Evolutionary conservation across 2,329 filamentous ascomycete genomes (phyloP).

Genomic region (Biscogniauxia mediterranea): DNA sequence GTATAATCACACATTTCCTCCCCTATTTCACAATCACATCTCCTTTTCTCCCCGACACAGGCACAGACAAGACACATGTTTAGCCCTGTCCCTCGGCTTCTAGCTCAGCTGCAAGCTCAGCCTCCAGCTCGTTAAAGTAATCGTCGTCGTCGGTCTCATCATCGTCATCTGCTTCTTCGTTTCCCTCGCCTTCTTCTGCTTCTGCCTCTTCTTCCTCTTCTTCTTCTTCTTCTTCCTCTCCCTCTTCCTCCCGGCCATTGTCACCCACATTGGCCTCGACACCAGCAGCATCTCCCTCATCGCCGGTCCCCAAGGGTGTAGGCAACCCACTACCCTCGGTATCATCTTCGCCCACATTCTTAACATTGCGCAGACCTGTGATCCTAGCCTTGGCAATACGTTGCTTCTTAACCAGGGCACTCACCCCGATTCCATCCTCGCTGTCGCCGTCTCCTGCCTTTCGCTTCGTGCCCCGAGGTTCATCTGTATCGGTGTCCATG

Average conservation of each 20-base stretch:
- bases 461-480: conserved; percentile 32
- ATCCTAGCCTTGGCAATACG: conserved; percentile 39
- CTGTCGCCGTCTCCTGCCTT: conserved; percentile 26
- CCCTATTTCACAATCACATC: not conserved
- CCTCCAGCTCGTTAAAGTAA: conserved; percentile 3
- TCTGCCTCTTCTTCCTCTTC: conserved; percentile 39
- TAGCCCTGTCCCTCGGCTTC: conserved; percentile 22
- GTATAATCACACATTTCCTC: not conserved
- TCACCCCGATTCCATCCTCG: conserved; percentile 23
- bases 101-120: conserved; percentile 8
- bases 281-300: conserved; percentile 43
- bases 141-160: conserved; percentile 7
- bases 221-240: conserved; percentile 22
- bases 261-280: conserved; percentile 18
- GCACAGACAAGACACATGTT: not conserved
- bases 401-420: conserved; percentile 42
- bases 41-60: not conserved
- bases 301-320: conserved; percentile 37
- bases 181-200: conserved; percentile 36
- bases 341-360: conserved; percentile 33
- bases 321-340: conserved; percentile 34
- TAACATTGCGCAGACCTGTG: conserved; percentile 41
- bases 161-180: conserved; percentile 29
- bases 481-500: conserved; percentile 33
- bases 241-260: conserved; percentile 16